Evolutionary conservation across 2,329 filamentous ascomycete species (phyloP).

Genomic region (Phialophora expanda): DNA sequence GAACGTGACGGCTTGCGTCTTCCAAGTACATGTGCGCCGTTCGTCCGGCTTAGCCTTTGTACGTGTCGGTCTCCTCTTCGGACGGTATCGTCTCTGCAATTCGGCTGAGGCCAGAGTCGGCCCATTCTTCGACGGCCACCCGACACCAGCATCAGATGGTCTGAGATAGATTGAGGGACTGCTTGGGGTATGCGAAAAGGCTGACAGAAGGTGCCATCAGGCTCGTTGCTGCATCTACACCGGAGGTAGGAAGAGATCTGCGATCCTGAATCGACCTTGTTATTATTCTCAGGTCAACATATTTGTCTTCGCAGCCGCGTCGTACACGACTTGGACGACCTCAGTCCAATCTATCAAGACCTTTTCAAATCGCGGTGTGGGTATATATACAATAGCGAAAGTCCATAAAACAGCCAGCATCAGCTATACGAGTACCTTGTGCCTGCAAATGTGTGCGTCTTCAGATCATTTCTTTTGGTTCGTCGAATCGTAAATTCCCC

Average conservation of each 20-base stretch:
- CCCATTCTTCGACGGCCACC: not conserved
- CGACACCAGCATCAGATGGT: not conserved
- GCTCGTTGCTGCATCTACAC: not conserved
- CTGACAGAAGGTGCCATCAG: not conserved
- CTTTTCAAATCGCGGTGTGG: not conserved
- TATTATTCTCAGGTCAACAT: not conserved
- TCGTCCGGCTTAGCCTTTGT: not conserved
- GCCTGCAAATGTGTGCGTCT: slow-evolving; percentile 9
- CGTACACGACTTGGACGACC: not conserved
- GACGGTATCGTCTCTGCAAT: not conserved
- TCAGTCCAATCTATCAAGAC: not conserved
- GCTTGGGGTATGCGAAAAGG: not conserved
- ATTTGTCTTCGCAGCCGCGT: slow-evolving; percentile 1
- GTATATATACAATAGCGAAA: slow-evolving; percentile 8
- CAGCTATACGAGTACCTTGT: slow-evolving; percentile 14
- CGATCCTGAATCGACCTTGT: not conserved
- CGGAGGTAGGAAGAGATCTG: not conserved
- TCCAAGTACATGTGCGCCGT: not conserved
- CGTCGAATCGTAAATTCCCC: slow-evolving; percentile 14
- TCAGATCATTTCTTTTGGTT: slow-evolving; percentile 8
- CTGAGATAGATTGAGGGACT: not conserved
- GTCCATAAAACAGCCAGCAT: not conserved
- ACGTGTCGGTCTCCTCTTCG: not conserved
- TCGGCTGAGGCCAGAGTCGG: not conserved
- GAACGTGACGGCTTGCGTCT: not conserved